Conservation (phyloP, 2,329 filamentous ascomycete genomes). For the Hymenotorrendiella dingleyae region DNA sequence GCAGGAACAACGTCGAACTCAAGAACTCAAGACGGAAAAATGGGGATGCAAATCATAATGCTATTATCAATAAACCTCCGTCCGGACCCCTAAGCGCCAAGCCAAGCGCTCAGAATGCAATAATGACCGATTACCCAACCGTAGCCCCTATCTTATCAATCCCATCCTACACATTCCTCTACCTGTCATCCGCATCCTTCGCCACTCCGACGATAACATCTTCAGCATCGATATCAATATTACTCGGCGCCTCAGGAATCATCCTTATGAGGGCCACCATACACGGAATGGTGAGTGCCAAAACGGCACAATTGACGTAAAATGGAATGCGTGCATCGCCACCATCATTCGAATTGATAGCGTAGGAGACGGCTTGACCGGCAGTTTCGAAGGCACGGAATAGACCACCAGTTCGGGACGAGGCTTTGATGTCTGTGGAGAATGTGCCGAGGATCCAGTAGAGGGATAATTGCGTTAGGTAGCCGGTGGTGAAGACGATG, state of each 20-base stretch:
- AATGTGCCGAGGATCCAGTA: constrained; percentile 36
- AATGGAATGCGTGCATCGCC: constrained; percentile 13
- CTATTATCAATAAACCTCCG: no score
- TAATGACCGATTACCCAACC: no score
- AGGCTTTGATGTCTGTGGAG: constrained; percentile 31
- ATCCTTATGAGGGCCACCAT: constrained; percentile 11
- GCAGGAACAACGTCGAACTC: no score
- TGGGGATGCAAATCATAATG: no score
- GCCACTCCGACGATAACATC: background rate
- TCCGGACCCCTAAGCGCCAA: no score
- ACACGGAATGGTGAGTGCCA: constrained; percentile 10
- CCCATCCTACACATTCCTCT: no score
- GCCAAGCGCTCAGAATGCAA: no score
- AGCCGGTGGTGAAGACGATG: constrained; percentile 15
- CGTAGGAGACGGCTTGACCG: constrained; percentile 30
- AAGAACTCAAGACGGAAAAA: no score
- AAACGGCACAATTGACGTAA: constrained; percentile 15
- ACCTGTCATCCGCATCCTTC: no score
- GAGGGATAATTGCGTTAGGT: constrained; percentile 20
- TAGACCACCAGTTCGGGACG: constrained; percentile 40
- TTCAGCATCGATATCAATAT: constrained; percentile 9
- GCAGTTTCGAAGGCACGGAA: constrained; percentile 42
- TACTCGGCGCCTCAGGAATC: constrained; percentile 9
- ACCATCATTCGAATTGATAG: constrained; percentile 24
- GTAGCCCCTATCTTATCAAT: no score